phyloP scores from a whole-genome alignment of 2,329 filamentous ascomycete species.

The Lecanosticta acicola region DNA sequence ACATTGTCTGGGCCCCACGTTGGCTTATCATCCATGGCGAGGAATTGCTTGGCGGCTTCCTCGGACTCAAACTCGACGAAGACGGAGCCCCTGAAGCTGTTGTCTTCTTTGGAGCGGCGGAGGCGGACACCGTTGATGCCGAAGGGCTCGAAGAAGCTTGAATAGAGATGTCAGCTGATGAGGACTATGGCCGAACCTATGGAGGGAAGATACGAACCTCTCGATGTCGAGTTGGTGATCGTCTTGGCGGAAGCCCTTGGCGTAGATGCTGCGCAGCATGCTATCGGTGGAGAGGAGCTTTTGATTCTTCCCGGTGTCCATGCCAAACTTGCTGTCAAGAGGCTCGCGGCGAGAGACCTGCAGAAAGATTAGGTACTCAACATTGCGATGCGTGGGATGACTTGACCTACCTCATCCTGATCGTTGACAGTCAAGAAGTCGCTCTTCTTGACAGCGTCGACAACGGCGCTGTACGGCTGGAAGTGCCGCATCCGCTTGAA shows the following conservation, averaged over 20 bases:
- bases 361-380: too few species aligned
- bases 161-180: neutral
- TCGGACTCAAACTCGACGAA: conserved; percentile 87
- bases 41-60: conserved; percentile 73
- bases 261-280: conserved; percentile 75
- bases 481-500: conserved; percentile 98
- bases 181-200: neutral
- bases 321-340: conserved; percentile 47
- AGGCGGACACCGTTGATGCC: conserved; percentile 82
- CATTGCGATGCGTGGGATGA: too few species aligned
- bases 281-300: conserved; percentile 57
- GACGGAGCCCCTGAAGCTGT: conserved; percentile 89
- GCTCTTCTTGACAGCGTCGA: conserved; percentile 76
- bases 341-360: conserved; percentile 69
- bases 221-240: conserved; percentile 86
- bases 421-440: conserved; percentile 67
- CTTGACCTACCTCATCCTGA: conserved; percentile 46
- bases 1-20: conserved; percentile 77
- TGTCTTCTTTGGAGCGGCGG: conserved; percentile 62
- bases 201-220: conserved; percentile 36
- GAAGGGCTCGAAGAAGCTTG: conserved; percentile 70
- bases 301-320: conserved; percentile 48
- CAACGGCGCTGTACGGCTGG: conserved; percentile 76
- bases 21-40: conserved; percentile 72
- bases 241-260: conserved; percentile 87